phyloP scores from a whole-genome alignment of 2,329 filamentous ascomycete genomes.

The Hirsutella rhossiliensis region DNA sequence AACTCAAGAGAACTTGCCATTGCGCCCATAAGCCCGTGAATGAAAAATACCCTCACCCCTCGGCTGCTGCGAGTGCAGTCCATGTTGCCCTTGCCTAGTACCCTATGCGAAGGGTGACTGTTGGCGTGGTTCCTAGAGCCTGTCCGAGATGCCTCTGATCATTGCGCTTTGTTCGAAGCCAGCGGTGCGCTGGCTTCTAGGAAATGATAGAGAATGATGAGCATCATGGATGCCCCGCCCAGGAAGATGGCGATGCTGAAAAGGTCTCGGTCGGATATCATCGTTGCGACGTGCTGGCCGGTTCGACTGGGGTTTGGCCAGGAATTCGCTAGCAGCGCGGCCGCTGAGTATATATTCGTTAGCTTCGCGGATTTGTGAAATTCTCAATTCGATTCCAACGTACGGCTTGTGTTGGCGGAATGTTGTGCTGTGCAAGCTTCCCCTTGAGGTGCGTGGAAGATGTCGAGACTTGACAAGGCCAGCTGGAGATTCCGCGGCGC shows the following conservation, averaged over 20 bases:
- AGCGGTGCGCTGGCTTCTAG: conserved; percentile 71
- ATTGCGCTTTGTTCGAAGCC: conserved; percentile 3
- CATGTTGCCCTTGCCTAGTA: too few species aligned
- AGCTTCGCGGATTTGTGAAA: too few species aligned
- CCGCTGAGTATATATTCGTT: background rate
- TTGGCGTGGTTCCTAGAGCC: too few species aligned
- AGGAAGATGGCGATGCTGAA: conserved; percentile 90
- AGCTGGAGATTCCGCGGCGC: conserved; percentile 8
- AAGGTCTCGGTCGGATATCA: conserved; percentile 91
- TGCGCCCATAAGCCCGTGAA: too few species aligned
- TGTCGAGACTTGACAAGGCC: conserved; percentile 6
- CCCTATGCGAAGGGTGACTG: too few species aligned
- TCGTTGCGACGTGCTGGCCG: conserved; percentile 33
- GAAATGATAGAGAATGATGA: conserved; percentile 93
- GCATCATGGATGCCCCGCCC: conserved; percentile 75
- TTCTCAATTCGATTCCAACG: too few species aligned
- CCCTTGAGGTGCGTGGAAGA: background rate
- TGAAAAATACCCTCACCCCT: too few species aligned
- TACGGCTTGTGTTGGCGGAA: background rate
- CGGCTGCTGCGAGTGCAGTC: too few species aligned
- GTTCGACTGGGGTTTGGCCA: background rate
- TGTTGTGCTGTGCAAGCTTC: background rate
- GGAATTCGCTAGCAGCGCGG: too few species aligned
- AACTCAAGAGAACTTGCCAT: too few species aligned
- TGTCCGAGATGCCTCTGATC: background rate